Percentiles rank a stretch among this genome's conserved stretches.
Evolutionary conservation across 1,284 basidiomycete genomes (phyloP).

Genomic region (Ustilago loliicola): DNA sequence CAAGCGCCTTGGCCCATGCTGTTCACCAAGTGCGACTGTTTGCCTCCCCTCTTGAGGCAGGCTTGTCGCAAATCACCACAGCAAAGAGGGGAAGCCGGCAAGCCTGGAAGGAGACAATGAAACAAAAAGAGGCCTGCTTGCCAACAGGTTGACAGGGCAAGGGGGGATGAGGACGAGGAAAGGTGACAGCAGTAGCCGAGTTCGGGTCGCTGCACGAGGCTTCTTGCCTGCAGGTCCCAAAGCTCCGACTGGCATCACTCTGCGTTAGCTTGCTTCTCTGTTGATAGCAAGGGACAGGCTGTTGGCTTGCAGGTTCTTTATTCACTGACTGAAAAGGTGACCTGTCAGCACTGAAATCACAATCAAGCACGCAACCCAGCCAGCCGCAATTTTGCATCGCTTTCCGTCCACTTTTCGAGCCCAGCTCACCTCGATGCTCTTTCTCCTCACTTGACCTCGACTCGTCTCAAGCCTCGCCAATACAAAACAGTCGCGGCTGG

Average conservation of each 20-base stretch:
- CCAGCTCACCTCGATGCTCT: neutral
- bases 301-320: too few species aligned
- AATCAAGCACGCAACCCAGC: neutral
- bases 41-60: neutral
- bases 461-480: constrained; percentile 1
- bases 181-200: constrained; percentile 12
- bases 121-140: neutral
- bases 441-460: neutral
- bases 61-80: neutral
- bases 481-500: neutral
- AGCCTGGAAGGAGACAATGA: neutral
- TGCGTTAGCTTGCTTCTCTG: neutral
- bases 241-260: constrained; percentile 2
- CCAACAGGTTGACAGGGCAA: neutral
- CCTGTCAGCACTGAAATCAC: neutral
- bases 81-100: neutral
- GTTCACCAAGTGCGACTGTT: neutral
- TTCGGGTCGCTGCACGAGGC: constrained; percentile 23
- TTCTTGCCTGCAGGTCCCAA: constrained; percentile 13
- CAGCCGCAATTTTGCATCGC: constrained; percentile 1
- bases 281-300: too few species aligned
- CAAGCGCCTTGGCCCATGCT: constrained; percentile 8
- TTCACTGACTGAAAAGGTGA: neutral
- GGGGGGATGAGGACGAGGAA: neutral
- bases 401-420: neutral